Conservation (phyloP, 179 eudicot species). For the Beta lomatogona region DNA sequence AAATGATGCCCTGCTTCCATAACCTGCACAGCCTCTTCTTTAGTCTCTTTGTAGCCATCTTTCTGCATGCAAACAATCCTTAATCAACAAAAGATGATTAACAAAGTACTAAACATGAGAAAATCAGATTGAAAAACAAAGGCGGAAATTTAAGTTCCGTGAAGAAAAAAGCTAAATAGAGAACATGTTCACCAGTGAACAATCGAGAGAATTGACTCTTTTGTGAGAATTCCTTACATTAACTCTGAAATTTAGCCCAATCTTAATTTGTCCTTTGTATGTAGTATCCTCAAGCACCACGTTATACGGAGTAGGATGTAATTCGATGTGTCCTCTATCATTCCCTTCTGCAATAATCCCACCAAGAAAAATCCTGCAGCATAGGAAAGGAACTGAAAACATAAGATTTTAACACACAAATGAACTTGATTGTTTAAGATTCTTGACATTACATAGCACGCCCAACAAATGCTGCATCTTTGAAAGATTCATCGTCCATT, state of each 20-base stretch:
- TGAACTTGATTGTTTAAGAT: background rate
- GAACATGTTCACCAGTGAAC: too few species aligned
- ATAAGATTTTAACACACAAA: conserved; percentile 4
- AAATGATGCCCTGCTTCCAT: conserved; percentile 34
- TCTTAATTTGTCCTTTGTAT: conserved; percentile 73
- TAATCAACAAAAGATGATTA: background rate
- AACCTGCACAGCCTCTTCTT: conserved; percentile 31
- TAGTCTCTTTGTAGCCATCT: conserved; percentile 21
- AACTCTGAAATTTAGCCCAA: conserved; percentile 60
- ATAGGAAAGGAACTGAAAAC: background rate
- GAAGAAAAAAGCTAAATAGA: background rate
- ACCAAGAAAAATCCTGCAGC: conserved; percentile 61
- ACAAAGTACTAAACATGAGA: background rate
- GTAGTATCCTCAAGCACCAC: conserved; percentile 78
- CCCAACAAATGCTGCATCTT: conserved; percentile 64
- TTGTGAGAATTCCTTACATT: conserved; percentile 38
- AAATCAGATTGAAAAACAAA: background rate
- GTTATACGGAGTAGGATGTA: conserved; percentile 64
- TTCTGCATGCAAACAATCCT: conserved; percentile 33
- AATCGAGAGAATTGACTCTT: too few species aligned
- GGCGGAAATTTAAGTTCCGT: background rate
- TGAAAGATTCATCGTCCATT: conserved; percentile 55
- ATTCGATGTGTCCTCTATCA: conserved; percentile 49
- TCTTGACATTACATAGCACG: conserved; percentile 48
- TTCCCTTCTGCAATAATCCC: conserved; percentile 62